These are phyloP conservation scores for Arabidopsis arenosa DNA, from an alignment of 345 rosid species.

Conservation along the genomic window DNA sequence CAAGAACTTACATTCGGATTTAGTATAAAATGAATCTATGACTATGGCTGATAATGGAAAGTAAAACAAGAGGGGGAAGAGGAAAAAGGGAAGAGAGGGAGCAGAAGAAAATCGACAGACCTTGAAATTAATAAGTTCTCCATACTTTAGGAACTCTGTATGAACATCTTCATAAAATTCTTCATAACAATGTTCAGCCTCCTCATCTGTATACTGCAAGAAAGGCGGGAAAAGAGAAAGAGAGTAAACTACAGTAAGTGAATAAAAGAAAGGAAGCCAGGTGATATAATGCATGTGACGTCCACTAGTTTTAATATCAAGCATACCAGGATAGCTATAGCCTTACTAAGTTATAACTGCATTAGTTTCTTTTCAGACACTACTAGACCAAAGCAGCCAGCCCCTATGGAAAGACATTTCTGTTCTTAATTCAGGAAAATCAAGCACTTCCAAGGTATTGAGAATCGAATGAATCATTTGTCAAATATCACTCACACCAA, in stretches of 20 bases:
- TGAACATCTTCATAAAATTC: slow-evolving; percentile 98
- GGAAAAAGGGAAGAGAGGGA: slow-evolving; percentile 1
- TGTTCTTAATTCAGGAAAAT: slow-evolving; percentile 40
- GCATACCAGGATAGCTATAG: slow-evolving; percentile 33
- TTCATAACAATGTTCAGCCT: slow-evolving; percentile 77
- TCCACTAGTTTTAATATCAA: slow-evolving; percentile 18
- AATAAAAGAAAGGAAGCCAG: slow-evolving; percentile 22
- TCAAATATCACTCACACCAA: slow-evolving; percentile 1
- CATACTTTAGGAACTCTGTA: slow-evolving; percentile 93
- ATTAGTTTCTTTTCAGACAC: slow-evolving; percentile 26
- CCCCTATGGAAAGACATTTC: slow-evolving; percentile 20
- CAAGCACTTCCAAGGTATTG: slow-evolving; percentile 18
- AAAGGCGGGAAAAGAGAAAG: slow-evolving; percentile 21
- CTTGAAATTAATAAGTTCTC: slow-evolving; percentile 96
- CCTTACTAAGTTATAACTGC: slow-evolving; percentile 34
- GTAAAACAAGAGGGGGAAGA: not conserved
- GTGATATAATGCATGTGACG: slow-evolving; percentile 19
- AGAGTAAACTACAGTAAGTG: slow-evolving; percentile 32
- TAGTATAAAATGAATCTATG: not conserved
- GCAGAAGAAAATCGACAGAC: slow-evolving; percentile 49
- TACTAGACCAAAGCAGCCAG: slow-evolving; percentile 26
- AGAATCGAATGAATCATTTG: not conserved
- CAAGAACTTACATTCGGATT: slow-evolving; percentile 1
- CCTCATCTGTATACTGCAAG: slow-evolving; percentile 90
- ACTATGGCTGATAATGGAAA: slow-evolving; percentile 1